Evolutionary conservation across 1,139 yeast genomes (phyloP), one percentile per base, ranked within the genome.

Genomic region (Saccharomyces pastorianus): DNA sequence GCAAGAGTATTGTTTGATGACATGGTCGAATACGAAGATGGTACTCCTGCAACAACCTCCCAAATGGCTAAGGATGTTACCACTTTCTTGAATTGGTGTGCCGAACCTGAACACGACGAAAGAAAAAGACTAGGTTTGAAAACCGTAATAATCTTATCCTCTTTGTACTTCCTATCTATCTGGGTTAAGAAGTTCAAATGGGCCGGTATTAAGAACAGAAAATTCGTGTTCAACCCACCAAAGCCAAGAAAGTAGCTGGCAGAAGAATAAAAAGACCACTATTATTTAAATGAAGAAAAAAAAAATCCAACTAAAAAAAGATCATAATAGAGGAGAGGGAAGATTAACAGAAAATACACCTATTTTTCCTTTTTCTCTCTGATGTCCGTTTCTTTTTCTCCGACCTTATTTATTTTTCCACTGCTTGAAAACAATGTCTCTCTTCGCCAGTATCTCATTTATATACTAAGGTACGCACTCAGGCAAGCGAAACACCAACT

Each of bases 21-120:
- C 64, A 80, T 93, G 71, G 98, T 93, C 62, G 99, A 93, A 79
- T 93, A 85, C 76, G 99, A 93, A 73, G 99, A 93, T 73, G 99
- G 99, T 70, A 95, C 99, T 59, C 96, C 96, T 55, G 98, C 99
- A 57, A 84, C 98, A 56, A 85, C 99, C 62, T 86, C 99, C 56
- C 99, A 93, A 79, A 90, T 93, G 98, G 99, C 99, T 67, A 93
- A 93, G 82, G 99, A 93, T 74, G 99, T 93, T 56, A 78, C 90
- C 61, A 83, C 89, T 53, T 93, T 93, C 87, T 83, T 93, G 75
- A 88, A 91, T 81, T 93, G 99, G 99, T 90, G 97, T 63, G 79
- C 97, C 58, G 97, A 90, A 78, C 99, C 99, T 61, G 99, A 93
- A 80, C 96, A 88, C 70, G 99, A 93, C 69, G 97, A 90, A 71